Evolutionary conservation across 805 yeast species (phyloP), one percentile per base, ranked within the genome.

Genomic region (Clavispora carvajalis): DNA sequence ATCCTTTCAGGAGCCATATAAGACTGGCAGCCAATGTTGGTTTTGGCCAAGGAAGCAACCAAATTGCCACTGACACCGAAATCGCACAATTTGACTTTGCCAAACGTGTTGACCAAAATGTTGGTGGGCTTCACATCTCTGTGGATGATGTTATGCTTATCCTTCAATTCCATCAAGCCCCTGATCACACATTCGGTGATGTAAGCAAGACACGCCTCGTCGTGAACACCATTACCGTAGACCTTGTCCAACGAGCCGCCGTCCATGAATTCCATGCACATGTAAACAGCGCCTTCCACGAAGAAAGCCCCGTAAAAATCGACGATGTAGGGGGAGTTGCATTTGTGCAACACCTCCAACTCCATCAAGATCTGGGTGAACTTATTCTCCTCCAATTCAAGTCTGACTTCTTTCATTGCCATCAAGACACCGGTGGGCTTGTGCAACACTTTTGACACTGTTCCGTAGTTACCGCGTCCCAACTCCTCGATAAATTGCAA

Each of bases 1-100:
- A 93, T 93, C 56, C 99, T 76, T 59, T 91, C 99, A 1, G 99
- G 99, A 1, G 98, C 98, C 98, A 93, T 93, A 62, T 91, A 91
- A 1, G 95, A 85, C 64, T 93, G 99, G 63, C 99, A 91, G 4
- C 99, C 99, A 49, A 91, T 88, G 53, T 93, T 91, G 0, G 99
- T 91, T 54, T 88, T 81, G 12, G 98, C 98, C 53, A 91, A 71
- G 0, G 96, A 87, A 2, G 97, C 96, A 17, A 93, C 98, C 46
- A 91, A 68, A 57, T 91, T 91, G 15, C 98, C 98, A 39, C 89
- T 79, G 17, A 91, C 99, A 39, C 99, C 99, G 62, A 91, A 91
- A 65, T 91, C 99, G 67, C 96, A 88, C 22, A 91, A 69, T 60
- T 91, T 91, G 26, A 91, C 85, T 45, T 83, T 81, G n/a, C 99